Percentiles rank a stretch among this genome's conserved stretches.
These are phyloP conservation scores for Mucor sp. DNA, from an alignment of 371 early-diverging fungal genomes.

Conservation along the genomic window DNA sequence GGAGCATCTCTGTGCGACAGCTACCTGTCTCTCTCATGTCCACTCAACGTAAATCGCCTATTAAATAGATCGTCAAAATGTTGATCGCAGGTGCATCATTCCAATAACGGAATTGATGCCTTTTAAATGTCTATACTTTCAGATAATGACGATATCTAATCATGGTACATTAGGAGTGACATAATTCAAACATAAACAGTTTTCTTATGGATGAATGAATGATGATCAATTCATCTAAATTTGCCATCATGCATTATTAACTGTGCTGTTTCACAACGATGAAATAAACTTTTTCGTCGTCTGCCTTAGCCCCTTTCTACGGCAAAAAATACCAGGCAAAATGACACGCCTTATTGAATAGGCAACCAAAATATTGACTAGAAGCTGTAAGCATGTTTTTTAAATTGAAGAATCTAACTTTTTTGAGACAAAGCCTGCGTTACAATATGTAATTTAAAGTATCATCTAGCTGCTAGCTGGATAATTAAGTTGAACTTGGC, in stretches of 20 bases:
- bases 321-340: neutral
- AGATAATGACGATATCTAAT: neutral
- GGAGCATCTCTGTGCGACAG: neutral
- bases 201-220: neutral
- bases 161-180: neutral
- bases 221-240: neutral
- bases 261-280: neutral
- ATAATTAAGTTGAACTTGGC: neutral
- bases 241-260: neutral
- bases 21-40: neutral
- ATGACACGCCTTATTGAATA: neutral
- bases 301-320: neutral
- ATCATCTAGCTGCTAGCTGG: neutral
- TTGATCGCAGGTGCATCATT: neutral
- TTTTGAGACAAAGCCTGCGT: neutral
- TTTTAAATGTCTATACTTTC: neutral
- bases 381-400: neutral
- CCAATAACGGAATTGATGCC: neutral
- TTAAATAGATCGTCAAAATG: neutral
- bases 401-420: neutral
- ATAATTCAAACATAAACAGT: neutral
- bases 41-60: neutral
- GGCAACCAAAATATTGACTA: neutral
- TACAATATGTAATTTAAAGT: neutral
- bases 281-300: neutral